Conservation (phyloP, 306 rosid genomes). For the Fragaria iinumae region DNA sequence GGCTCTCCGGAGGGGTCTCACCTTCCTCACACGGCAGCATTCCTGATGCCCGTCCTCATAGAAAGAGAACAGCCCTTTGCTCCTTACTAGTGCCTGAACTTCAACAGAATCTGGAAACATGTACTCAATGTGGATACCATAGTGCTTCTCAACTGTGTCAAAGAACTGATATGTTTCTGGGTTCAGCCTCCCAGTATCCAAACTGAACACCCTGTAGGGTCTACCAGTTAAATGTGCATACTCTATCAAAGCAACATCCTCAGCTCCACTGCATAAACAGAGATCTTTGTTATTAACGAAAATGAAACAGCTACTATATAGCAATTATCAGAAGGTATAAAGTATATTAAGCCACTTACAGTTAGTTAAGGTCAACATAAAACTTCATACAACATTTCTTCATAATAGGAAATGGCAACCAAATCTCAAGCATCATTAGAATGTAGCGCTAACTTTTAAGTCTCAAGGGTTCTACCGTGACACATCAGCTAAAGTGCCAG, state of each 20-base stretch:
- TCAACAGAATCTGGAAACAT: constrained; percentile 94
- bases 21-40: constrained; percentile 95
- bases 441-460: neutral
- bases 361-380: neutral
- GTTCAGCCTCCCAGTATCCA: constrained; percentile 92
- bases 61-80: constrained; percentile 89
- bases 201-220: constrained; percentile 79
- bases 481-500: neutral
- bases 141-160: constrained; percentile 79
- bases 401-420: too few species aligned
- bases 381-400: neutral
- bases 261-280: constrained; percentile 80
- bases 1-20: constrained; percentile 86
- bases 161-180: constrained; percentile 82
- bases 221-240: constrained; percentile 92
- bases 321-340: neutral
- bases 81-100: constrained; percentile 89
- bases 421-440: neutral
- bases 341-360: neutral
- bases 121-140: constrained; percentile 84
- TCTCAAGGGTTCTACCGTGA: neutral
- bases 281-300: constrained; percentile 19
- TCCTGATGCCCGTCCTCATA: constrained; percentile 99
- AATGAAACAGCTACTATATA: neutral
- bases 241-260: constrained; percentile 93